Conservation (phyloP, 2,329 filamentous ascomycete species). For the Colletotrichum spaethianum region DNA sequence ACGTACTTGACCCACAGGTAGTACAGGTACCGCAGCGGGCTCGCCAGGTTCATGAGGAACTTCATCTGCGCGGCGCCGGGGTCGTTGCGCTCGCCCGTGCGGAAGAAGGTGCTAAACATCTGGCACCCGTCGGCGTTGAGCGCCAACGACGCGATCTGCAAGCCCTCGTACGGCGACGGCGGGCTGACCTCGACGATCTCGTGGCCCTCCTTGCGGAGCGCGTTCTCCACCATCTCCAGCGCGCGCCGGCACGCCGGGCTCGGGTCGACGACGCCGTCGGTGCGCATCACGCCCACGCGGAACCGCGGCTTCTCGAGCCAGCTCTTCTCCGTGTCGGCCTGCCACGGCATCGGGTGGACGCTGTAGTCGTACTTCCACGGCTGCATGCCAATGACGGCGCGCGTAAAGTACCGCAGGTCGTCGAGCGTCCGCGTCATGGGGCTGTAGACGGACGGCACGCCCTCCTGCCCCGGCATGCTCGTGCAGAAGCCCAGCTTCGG, state of each 20-base stretch:
- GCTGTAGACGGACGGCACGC: slow-evolving; percentile 89
- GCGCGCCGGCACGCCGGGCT: slow-evolving; percentile 87
- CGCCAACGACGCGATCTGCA: slow-evolving; percentile 83
- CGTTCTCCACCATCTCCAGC: slow-evolving; percentile 77
- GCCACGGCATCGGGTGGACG: slow-evolving; percentile 89
- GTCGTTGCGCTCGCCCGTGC: slow-evolving; percentile 84
- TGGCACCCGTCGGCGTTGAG: slow-evolving; percentile 88
- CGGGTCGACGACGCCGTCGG: slow-evolving; percentile 87
- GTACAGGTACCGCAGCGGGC: slow-evolving; percentile 85
- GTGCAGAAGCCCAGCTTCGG: slow-evolving; percentile 87
- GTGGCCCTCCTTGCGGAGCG: slow-evolving; percentile 81
- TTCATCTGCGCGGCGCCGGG: slow-evolving; percentile 82
- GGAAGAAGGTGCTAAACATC: slow-evolving; percentile 84
- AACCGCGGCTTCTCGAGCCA: slow-evolving; percentile 74
- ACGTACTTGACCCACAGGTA: slow-evolving; percentile 92
- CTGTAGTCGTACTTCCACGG: slow-evolving; percentile 92
- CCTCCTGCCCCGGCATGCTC: slow-evolving; percentile 94
- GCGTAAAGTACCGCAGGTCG: slow-evolving; percentile 88
- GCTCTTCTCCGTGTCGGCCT: slow-evolving; percentile 71
- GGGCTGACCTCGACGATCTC: slow-evolving; percentile 76
- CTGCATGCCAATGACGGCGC: slow-evolving; percentile 82
- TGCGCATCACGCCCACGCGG: slow-evolving; percentile 82
- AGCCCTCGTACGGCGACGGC: slow-evolving; percentile 80
- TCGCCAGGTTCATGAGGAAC: slow-evolving; percentile 80
- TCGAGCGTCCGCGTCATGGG: slow-evolving; percentile 91